These are phyloP conservation scores for Wallemia mellicola DNA, from an alignment of 1,284 basidiomycete species.

Conservation along the genomic window DNA sequence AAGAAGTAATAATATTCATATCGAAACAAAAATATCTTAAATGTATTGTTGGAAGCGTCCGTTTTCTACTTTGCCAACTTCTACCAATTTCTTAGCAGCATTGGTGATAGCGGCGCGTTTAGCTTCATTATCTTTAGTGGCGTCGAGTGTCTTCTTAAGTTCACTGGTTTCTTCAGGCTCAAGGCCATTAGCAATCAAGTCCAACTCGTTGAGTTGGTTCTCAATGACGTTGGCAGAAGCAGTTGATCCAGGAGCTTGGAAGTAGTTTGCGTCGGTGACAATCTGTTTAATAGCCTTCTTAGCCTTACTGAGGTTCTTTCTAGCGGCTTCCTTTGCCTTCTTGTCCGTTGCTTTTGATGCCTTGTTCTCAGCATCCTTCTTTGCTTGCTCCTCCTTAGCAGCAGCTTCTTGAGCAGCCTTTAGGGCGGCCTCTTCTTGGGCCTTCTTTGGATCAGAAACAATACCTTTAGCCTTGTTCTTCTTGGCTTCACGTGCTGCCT, in stretches of 20 bases:
- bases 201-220: conserved; percentile 24
- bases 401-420: conserved; percentile 34
- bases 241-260: conserved; percentile 19
- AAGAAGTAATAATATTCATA: no score
- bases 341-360: conserved; percentile 59
- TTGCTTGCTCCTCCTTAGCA: conserved; percentile 49
- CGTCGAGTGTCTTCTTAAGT: conserved; percentile 22
- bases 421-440: conserved; percentile 35
- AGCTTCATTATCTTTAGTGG: conserved; percentile 11
- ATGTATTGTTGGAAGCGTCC: background rate
- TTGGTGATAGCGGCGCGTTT: conserved; percentile 14
- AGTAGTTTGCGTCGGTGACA: conserved; percentile 26
- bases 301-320: conserved; percentile 23
- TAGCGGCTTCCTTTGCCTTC: conserved; percentile 49
- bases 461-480: conserved; percentile 28
- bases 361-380: conserved; percentile 29
- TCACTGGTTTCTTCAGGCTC: conserved; percentile 23
- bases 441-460: conserved; percentile 24
- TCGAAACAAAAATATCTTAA: background rate
- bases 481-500: conserved; percentile 78
- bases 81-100: conserved; percentile 10
- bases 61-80: conserved; percentile 14
- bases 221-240: conserved; percentile 21
- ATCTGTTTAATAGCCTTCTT: conserved; percentile 22
- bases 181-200: conserved; percentile 20